Evolutionary conservation across 306 rosid genomes (phyloP).

Genomic region (Prosopis cineraria): DNA sequence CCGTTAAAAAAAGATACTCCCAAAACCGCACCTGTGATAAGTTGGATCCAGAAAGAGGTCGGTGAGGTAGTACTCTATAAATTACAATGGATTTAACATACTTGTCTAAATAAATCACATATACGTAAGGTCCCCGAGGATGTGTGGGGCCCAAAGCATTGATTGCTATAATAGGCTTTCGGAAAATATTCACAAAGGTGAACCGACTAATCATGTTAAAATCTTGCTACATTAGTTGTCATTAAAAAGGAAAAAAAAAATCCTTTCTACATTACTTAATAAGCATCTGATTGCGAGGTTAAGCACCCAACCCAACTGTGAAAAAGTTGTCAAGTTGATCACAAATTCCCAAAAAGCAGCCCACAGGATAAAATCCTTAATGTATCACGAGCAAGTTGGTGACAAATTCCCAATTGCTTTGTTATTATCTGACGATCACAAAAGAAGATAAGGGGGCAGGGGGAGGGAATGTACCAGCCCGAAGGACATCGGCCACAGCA

Average conservation of each 20-base stretch:
- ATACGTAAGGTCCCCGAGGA: background rate
- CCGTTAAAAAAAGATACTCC: background rate
- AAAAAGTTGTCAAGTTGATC: background rate
- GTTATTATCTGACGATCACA: background rate
- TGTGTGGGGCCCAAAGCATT: constrained; percentile 26
- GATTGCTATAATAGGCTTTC: background rate
- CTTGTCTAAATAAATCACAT: background rate
- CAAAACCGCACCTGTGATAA: background rate
- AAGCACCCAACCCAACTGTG: background rate
- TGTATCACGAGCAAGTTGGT: background rate
- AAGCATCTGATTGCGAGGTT: background rate
- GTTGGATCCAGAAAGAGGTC: background rate
- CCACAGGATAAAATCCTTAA: constrained; percentile 2
- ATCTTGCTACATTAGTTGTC: background rate
- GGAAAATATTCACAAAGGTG: constrained; percentile 1
- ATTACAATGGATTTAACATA: background rate
- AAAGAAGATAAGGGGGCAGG: background rate
- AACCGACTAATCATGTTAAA: constrained; percentile 35
- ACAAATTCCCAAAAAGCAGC: background rate
- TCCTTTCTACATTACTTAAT: no score
- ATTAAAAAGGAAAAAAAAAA: no score
- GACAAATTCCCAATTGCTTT: background rate
- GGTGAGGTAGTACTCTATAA: background rate
- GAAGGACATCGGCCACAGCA: constrained; percentile 76
- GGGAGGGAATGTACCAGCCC: constrained; percentile 59